Evolutionary conservation across 805 yeast species (phyloP).

Genomic region (Saccharomycopsis guyanensis): DNA sequence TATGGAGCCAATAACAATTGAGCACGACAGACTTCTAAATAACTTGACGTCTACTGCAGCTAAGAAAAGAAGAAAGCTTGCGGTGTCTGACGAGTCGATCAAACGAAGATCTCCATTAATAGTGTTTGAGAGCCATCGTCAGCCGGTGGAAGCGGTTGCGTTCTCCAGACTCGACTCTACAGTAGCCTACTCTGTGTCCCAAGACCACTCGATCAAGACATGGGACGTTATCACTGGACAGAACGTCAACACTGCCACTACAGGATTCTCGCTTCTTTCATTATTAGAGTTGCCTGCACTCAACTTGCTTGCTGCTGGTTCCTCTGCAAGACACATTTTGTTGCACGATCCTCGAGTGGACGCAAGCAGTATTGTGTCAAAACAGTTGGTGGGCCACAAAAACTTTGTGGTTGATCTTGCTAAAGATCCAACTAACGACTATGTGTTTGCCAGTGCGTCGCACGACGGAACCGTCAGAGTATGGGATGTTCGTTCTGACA

Average conservation of each 20-base stretch:
- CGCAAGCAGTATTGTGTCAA: constrained; percentile 49
- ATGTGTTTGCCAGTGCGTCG: constrained; percentile 84
- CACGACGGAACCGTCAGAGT: constrained; percentile 93
- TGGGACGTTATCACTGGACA: constrained; percentile 91
- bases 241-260: constrained; percentile 79
- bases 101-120: constrained; percentile 79
- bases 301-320: constrained; percentile 81
- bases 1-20: constrained; percentile 53
- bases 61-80: constrained; percentile 81
- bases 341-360: constrained; percentile 82
- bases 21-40: constrained; percentile 36
- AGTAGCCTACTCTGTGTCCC: constrained; percentile 90
- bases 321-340: constrained; percentile 94
- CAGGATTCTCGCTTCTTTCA: constrained; percentile 79
- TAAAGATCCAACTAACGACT: constrained; percentile 67
- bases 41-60: constrained; percentile 64
- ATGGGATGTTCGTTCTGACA: constrained; percentile 90
- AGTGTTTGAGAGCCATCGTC: constrained; percentile 70
- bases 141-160: constrained; percentile 79
- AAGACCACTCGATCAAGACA: constrained; percentile 90
- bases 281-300: constrained; percentile 58
- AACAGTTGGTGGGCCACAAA: constrained; percentile 79
- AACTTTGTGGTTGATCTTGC: constrained; percentile 81
- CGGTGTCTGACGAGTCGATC: constrained; percentile 65
- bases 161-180: constrained; percentile 68